Base-by-base conservation (phyloP, 1,284 basidiomycete species). In the Cutaneotrichosporon cyanovorans region DNA sequence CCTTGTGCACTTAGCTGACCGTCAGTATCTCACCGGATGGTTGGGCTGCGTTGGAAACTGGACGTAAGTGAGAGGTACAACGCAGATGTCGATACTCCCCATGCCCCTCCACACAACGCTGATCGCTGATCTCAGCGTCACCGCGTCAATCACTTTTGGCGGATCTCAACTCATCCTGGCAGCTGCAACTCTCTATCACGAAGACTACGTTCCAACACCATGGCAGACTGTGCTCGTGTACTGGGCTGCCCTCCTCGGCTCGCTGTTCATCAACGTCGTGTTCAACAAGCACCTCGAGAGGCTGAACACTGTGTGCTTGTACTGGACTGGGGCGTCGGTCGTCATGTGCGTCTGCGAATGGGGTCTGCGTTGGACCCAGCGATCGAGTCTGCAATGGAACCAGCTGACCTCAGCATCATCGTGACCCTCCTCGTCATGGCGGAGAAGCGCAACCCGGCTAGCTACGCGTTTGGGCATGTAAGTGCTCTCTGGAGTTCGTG, bases 21-120 rank as follows among this genome's bases (percentile, higher is more conserved):
- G 73, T 10, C 68, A 63, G 23, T 76, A 74, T 58, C 62, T 75
- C 37, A 74, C 73, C 2, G 75, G 75, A 9, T 75, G 74, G 74
- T 59, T 76, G 9, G 70, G 69, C 15, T 59, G 73, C 1, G 73
- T 75, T 5, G 75, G 73, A 32, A 76, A 76, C 55, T 73, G 73
- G 69, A 73, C 72, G 65, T 69, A 38, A 55, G 66, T 51, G 23
- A 15, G 30, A 31, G n/a, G n/a, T n/a, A n/a, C n/a, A n/a, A n/a
- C n/a, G n/a, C n/a, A n/a, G n/a, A n/a, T n/a, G n/a, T n/a, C n/a
- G n/a, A n/a, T n/a, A n/a, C n/a, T n/a, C n/a, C n/a, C n/a, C n/a
- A n/a, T n/a, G n/a, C n/a, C n/a, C n/a, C n/a, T n/a, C n/a, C n/a
- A n/a, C n/a, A n/a, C n/a, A n/a, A n/a, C n/a, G n/a, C n/a, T n/a